phyloP scores from a whole-genome alignment of 225 moss, liverwort and hornwort species.

The Ulota crispa region DNA sequence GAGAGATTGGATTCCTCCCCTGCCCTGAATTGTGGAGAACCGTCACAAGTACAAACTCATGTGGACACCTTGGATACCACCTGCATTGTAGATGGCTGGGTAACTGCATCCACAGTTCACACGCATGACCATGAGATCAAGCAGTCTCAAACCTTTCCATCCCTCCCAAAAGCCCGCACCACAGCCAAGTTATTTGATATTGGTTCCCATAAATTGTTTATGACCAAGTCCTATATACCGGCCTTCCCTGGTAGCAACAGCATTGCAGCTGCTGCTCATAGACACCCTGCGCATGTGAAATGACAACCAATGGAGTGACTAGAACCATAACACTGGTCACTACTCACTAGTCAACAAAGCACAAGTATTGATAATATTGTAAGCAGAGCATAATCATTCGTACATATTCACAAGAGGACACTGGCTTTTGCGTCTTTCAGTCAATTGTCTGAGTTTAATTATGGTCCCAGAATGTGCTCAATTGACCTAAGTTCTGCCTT shows the following conservation, averaged over 20 bases:
- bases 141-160: constrained; percentile 13
- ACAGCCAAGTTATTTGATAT: too few relatives aligned
- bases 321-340: not conserved
- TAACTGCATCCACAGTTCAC: not conserved
- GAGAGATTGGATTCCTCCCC: not conserved
- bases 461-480: not conserved
- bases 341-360: not conserved
- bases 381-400: not conserved
- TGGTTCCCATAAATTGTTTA: too few relatives aligned
- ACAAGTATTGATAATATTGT: not conserved
- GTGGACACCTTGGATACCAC: constrained; percentile 12
- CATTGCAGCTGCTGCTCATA: constrained; percentile 16
- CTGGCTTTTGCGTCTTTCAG: not conserved
- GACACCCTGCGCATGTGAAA: not conserved
- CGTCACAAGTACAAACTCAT: constrained; percentile 18
- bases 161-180: too few relatives aligned
- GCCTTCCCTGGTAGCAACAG: not conserved
- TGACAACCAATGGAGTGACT: not conserved
- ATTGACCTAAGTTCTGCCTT: not conserved
- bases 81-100: not conserved
- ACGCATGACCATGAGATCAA: not conserved
- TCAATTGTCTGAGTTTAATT: not conserved
- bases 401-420: not conserved
- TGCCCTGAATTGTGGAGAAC: not conserved
- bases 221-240: not conserved